A percentile compares a stretch with the other conserved stretches of the same genome.
Conservation (phyloP, 257 asterid species). For the Sherardia arvensis region DNA sequence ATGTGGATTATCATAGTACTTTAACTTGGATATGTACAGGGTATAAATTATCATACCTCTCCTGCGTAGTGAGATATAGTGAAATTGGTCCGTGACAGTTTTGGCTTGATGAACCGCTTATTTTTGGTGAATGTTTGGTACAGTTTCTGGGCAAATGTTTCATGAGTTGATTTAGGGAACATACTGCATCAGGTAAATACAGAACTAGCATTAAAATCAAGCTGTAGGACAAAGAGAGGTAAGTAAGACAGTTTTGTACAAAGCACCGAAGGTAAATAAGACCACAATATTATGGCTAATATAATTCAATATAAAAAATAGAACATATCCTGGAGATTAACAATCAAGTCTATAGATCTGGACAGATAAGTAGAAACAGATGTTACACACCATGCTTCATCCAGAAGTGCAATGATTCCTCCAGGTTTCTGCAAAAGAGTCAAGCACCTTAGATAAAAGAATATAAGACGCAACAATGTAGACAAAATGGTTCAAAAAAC, state of each 20-base stretch:
- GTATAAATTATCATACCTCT: constrained; percentile 48
- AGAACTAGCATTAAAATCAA: constrained; percentile 11
- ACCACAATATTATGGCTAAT: background rate
- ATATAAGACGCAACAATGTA: background rate
- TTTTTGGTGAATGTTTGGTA: constrained; percentile 86
- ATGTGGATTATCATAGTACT: too few relatives aligned
- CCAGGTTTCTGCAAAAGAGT: constrained; percentile 87
- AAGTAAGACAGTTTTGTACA: background rate
- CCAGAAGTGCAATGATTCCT: constrained; percentile 92
- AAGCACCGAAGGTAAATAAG: background rate
- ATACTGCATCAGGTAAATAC: constrained; percentile 52
- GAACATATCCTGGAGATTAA: background rate
- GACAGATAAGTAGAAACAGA: constrained; percentile 1
- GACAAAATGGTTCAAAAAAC: background rate
- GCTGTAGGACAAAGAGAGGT: background rate
- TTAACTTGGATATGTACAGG: constrained; percentile 1
- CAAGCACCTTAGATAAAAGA: background rate
- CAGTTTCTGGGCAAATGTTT: constrained; percentile 98
- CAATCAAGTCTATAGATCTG: constrained; percentile 4
- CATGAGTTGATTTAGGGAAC: constrained; percentile 99
- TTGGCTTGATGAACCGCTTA: constrained; percentile 96
- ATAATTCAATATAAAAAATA: background rate
- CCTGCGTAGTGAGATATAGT: constrained; percentile 98
- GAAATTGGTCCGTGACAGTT: constrained; percentile 95
- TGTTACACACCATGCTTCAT: constrained; percentile 80